phyloP scores from a whole-genome alignment of 768 basidiomycete genomes.

The Clavulina sp. region DNA sequence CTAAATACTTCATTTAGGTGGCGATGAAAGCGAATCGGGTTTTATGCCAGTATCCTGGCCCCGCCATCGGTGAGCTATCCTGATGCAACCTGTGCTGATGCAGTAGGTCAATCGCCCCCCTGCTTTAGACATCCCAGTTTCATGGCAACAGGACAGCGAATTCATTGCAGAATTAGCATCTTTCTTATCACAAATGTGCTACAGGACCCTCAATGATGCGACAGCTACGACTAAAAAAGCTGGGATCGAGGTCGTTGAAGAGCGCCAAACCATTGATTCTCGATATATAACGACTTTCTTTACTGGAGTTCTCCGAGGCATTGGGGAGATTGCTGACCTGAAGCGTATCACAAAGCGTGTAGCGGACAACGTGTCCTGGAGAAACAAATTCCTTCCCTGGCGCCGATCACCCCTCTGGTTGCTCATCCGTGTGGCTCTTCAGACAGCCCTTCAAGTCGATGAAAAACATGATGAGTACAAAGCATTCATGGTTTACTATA shows the following conservation, averaged over 20 bases:
- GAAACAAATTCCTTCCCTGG: constrained; percentile 26
- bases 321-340: constrained; percentile 19
- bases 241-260: constrained; percentile 17
- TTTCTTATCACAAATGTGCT: constrained; percentile 24
- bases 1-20: too few relatives aligned
- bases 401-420: constrained; percentile 35
- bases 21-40: too few relatives aligned
- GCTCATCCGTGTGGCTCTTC: constrained; percentile 27
- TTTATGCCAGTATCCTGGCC: too few relatives aligned
- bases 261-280: constrained; percentile 26
- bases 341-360: constrained; percentile 25
- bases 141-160: constrained; percentile 14
- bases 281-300: constrained; percentile 34
- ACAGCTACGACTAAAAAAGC: constrained; percentile 21
- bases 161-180: constrained; percentile 23
- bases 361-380: constrained; percentile 30
- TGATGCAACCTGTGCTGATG: too few relatives aligned
- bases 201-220: constrained; percentile 20
- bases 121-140: too few relatives aligned
- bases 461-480: constrained; percentile 3
- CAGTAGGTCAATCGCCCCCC: too few relatives aligned
- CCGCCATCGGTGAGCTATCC: too few relatives aligned
- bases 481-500: neutral
- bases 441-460: constrained; percentile 16
- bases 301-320: constrained; percentile 28